Conservation (phyloP, 257 asterid genomes). For the Solanum pennellii region DNA sequence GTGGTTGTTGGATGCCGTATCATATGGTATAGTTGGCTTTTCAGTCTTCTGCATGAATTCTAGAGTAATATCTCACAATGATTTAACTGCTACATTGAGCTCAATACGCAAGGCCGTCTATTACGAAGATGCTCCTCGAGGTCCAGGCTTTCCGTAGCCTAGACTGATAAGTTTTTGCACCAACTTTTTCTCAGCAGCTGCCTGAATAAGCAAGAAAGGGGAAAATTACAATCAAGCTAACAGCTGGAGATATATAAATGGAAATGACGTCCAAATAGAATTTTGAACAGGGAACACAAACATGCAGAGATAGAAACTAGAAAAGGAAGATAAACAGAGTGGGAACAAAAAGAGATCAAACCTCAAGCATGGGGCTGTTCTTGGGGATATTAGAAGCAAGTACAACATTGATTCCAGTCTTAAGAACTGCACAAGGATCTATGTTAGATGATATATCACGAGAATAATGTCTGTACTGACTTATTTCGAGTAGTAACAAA, state of each 20-base stretch:
- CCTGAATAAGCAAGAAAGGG: constrained; percentile 33
- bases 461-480: background rate
- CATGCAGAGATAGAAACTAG: background rate
- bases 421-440: constrained; percentile 40
- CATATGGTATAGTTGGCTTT: background rate
- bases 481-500: constrained; percentile 10
- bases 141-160: constrained; percentile 43
- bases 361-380: constrained; percentile 87
- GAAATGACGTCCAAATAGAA: background rate
- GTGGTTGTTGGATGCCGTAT: background rate
- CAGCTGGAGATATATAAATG: background rate
- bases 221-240: background rate
- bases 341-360: constrained; percentile 9
- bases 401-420: constrained; percentile 67
- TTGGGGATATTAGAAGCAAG: constrained; percentile 83
- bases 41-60: background rate
- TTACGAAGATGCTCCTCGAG: constrained; percentile 9
- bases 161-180: constrained; percentile 60
- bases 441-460: constrained; percentile 10
- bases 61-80: background rate
- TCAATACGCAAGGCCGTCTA: background rate
- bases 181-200: constrained; percentile 70
- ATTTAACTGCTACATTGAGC: background rate
- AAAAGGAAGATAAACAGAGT: background rate
- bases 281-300: background rate